Evolutionary conservation across 495 filamentous ascomycete species (phyloP), one percentile per base, ranked within the genome.

Genomic region (Articulospora tetracladia): DNA sequence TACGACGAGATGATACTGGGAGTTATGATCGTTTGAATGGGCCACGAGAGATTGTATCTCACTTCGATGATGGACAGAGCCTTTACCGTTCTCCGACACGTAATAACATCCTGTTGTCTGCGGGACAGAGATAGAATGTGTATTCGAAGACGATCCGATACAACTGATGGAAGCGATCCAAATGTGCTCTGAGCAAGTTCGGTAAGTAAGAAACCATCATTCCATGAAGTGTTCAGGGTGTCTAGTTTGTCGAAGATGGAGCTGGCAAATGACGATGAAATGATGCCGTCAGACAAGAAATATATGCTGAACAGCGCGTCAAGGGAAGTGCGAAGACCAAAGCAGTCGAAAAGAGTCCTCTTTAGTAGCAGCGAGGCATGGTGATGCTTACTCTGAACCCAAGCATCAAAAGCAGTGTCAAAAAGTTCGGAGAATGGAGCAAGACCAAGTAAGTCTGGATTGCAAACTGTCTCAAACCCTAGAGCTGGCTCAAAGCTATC

Each of bases 201-300:
- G 2, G 90, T 96, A 30, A 97, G 76, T 3, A 88, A 76, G 67
- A 91, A 95, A 22, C 85, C 81, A 72, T 98, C 91, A 59, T 86
- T 86, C 93, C 93, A 97, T 24, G 78, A 79, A 19, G 69, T 66
- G 51, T 80, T 82, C 7, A 86, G 72, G 20, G 77, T 77, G 62
- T 94, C 91, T 20, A 97, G 81, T 36, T 88, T 83, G 39, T 90
- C 84, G 69, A 96, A 97, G 17, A 97, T 73, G 15, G 83, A 81
- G 26, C 77, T 72, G 19, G 89, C 81, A 53, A 97, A 86, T 0
- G 72, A 67, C 46, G 84, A 79, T 8, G 85, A 79, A 1, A 80
- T 68, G 19, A 84, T 77, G 26, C 91, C 88, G 66, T 96, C 84
- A 20, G 79, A 79, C 70, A 86, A 84, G 17, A 96, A 77, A 66